Base-by-base conservation (phyloP, 257 asterid species). In the Solanum pennellii region DNA sequence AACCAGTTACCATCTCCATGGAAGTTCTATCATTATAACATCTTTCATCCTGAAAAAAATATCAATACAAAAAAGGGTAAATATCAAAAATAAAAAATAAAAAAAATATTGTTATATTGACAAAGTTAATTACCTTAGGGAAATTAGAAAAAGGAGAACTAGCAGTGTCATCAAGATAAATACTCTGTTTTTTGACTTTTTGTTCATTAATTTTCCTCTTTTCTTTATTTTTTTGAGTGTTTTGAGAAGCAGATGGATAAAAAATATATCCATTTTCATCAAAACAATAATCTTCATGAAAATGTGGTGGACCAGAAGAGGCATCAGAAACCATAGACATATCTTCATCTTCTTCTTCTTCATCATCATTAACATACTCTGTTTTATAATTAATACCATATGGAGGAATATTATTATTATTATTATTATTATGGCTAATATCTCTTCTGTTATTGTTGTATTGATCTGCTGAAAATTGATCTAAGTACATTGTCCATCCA, bases 321-420 rank as follows among this genome's bases (percentile, higher is more conserved):
- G 99, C 99, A 90, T 95, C 98, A 3, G 99, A 96, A 82, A 96
- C 93, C 99, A 96, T 96, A 8, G 99, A 96, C 90, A 91, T 89
- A 86, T 90, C 93, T 83, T 92, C 93, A 72, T 90, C 93, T 72
- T 90, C 93, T 65, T 88, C 84, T 29, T 88, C 89, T 9, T 87
- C 87, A 45, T 90, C 87, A 59, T 90, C 47, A 31, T 75, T 68
- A 76, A 84, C 75, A 69, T 82, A 37, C 25, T 44, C 83, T 75
- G 89, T 88, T 88, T 86, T 88, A 35, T 75, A 35, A 27, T 56
- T 18, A 56, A 59, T 47, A 12, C 73, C 84, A 83, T 90, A 69
- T 7, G 37, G 12, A 69, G 39, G 39, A 37, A 37, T 37, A 35
- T 39, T 39, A 39, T 49, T 49, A 49, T 47, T 39, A 39, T 49